Evolutionary conservation across 805 yeast genomes (phyloP).

Genomic region (Myxozyma melibiosi): DNA sequence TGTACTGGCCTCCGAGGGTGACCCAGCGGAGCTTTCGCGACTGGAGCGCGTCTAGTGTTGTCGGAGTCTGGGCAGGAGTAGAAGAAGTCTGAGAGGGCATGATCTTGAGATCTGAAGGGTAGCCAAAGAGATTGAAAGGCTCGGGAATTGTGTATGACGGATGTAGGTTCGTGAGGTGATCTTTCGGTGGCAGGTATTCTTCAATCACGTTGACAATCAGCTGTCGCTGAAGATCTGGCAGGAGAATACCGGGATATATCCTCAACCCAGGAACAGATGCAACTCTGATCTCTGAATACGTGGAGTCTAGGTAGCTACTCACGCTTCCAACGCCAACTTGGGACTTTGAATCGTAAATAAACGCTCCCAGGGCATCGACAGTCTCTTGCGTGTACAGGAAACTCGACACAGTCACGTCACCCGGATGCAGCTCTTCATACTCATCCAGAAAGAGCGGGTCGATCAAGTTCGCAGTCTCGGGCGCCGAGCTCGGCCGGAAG

Average conservation of each 20-base stretch:
- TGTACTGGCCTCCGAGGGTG: slow-evolving; percentile 51
- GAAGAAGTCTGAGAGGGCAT: neutral
- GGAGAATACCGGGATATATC: slow-evolving; percentile 37
- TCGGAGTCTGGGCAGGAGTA: slow-evolving; percentile 4
- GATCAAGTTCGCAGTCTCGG: slow-evolving; percentile 6
- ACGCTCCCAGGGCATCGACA: slow-evolving; percentile 1
- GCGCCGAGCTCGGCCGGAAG: neutral
- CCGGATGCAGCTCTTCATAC: slow-evolving; percentile 11
- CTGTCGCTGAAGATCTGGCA: slow-evolving; percentile 38
- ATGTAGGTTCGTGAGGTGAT: slow-evolving; percentile 45
- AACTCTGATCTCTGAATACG: slow-evolving; percentile 29
- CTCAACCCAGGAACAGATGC: slow-evolving; percentile 44
- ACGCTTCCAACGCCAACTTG: neutral
- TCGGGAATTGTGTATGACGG: slow-evolving; percentile 40
- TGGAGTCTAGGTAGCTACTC: neutral
- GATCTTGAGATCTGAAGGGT: slow-evolving; percentile 13
- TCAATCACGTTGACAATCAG: slow-evolving; percentile 39
- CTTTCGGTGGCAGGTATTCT: slow-evolving; percentile 41
- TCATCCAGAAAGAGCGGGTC: slow-evolving; percentile 9
- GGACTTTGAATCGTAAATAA: slow-evolving; percentile 8
- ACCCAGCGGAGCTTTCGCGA: slow-evolving; percentile 47
- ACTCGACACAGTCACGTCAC: neutral
- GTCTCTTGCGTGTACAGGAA: neutral
- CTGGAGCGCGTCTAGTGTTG: slow-evolving; percentile 9
- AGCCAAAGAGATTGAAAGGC: slow-evolving; percentile 41